phyloP scores from a whole-genome alignment of 225 moss, liverwort and hornwort genomes.

The Pseudoscleropodium purum region DNA sequence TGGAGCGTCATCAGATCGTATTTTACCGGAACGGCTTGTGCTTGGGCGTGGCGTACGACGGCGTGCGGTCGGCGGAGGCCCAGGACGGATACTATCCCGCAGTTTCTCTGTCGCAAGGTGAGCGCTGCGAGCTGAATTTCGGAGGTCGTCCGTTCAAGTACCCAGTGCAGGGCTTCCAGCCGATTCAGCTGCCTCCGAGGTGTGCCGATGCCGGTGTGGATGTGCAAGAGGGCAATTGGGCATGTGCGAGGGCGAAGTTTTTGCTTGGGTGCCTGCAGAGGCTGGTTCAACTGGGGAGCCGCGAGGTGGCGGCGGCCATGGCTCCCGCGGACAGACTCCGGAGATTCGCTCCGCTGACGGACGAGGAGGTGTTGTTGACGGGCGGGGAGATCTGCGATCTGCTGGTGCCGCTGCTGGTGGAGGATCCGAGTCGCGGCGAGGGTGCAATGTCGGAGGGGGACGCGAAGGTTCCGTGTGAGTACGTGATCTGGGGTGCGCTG shows the following conservation, averaged over 20 bases:
- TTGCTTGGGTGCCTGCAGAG: conserved; percentile 87
- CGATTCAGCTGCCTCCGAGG: conserved; percentile 73
- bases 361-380: conserved; percentile 34
- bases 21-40: conserved; percentile 75
- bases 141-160: conserved; percentile 90
- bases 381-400: conserved; percentile 70
- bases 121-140: conserved; percentile 97
- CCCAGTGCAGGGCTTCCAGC: conserved; percentile 60
- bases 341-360: conserved; percentile 54
- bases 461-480: conserved; percentile 33
- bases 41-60: conserved; percentile 85
- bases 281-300: conserved; percentile 91
- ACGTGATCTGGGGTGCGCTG: conserved; percentile 74
- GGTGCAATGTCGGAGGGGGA: background rate
- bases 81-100: conserved; percentile 85
- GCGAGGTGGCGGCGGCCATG: conserved; percentile 96
- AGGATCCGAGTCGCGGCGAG: background rate
- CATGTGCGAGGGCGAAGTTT: conserved; percentile 51
- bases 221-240: conserved; percentile 6
- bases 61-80: conserved; percentile 42
- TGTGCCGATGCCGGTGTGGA: conserved; percentile 16
- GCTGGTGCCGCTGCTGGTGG: conserved; percentile 58
- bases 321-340: conserved; percentile 75
- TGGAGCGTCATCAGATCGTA: conserved; percentile 52
- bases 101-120: conserved; percentile 80